Base-by-base conservation (phyloP, 2,329 filamentous ascomycete species). In the Alternaria sp. region DNA sequence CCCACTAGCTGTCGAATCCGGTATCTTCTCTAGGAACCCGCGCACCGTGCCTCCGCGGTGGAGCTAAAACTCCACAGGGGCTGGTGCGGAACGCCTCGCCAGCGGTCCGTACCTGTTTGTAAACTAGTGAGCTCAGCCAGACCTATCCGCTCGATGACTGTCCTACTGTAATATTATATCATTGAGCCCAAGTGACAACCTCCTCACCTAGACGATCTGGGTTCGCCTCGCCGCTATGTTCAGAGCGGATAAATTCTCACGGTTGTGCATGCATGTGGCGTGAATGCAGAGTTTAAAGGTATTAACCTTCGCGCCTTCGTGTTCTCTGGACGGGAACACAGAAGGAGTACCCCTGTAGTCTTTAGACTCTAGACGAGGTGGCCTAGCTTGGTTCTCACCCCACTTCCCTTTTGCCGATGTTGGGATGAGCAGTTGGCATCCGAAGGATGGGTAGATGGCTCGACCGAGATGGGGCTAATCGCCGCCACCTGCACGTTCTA, bases 1-100 rank as follows among this genome's bases (percentile, higher is more conserved):
- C 55, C 55, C 55, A 58, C 55, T 34, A 53, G 28, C 42, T 53
- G 50, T 49, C 55, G 26, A 13, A 51, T 51, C 26, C 28, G 48
- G 31, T 17, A 46, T 37, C 37, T 40, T 40, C 37, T 40, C 37
- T 17, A 40, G 37, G 21, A 40, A 40, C 17, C 37, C 1, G 23
- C 5, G 37, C 37, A 40, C 37, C 17, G 37, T 40, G 37, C 37
- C 21, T 24, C 37, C 37, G 37, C 26, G 26, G 26, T 28, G 26
- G 26, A 8, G 8, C 26, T 28, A 28, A 28, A 28, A 28, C 37
- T 40, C 37, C 21, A 40, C 37, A 40, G 37, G 23, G 37, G 37
- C 37, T 17, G 37, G 23, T 40, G 37, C 37, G 37, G 37, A 21
- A 40, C 2, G 37, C 37, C 17, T 40, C 17, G 17, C 23, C 23